Evolutionary conservation across 1,139 yeast species (phyloP).

Genomic region (Hansenula lynferdii): DNA sequence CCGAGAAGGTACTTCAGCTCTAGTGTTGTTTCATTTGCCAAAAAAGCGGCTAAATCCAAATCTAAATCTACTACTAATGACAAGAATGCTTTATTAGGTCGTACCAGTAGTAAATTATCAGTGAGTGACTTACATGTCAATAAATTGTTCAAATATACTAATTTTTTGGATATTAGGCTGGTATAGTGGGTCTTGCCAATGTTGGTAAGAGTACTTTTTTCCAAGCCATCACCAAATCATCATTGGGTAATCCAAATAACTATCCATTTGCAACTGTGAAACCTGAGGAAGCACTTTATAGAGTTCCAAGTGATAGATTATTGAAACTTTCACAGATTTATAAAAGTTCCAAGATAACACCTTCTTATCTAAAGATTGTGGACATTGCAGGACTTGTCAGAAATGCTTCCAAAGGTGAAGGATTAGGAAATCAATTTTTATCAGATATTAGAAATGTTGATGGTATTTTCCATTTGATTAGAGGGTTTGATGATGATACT

Average conservation of each 20-base stretch:
- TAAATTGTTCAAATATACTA: no score
- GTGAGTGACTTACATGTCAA: no score
- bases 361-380: conserved; percentile 54
- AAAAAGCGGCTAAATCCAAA: conserved; percentile 7
- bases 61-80: not conserved
- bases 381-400: conserved; percentile 76
- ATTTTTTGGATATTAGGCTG: no score
- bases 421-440: conserved; percentile 69
- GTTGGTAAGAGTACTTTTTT: conserved; percentile 71
- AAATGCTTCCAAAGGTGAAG: conserved; percentile 74
- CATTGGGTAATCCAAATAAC: conserved; percentile 71
- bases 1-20: conserved; percentile 6
- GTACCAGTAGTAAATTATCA: conserved; percentile 52
- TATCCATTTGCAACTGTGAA: conserved; percentile 79
- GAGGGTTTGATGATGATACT: conserved; percentile 65
- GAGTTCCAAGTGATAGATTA: conserved; percentile 50
- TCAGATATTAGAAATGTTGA: conserved; percentile 71
- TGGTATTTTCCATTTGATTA: conserved; percentile 66
- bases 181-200: conserved; percentile 72
- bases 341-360: conserved; percentile 45
- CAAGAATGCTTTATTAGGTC: conserved; percentile 35
- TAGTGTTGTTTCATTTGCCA: conserved; percentile 5
- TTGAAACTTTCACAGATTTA: conserved; percentile 41
- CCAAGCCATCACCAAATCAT: conserved; percentile 68
- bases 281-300: conserved; percentile 61